Base-by-base conservation (phyloP, 305 asterid species). In the Plantago lanceolata region DNA sequence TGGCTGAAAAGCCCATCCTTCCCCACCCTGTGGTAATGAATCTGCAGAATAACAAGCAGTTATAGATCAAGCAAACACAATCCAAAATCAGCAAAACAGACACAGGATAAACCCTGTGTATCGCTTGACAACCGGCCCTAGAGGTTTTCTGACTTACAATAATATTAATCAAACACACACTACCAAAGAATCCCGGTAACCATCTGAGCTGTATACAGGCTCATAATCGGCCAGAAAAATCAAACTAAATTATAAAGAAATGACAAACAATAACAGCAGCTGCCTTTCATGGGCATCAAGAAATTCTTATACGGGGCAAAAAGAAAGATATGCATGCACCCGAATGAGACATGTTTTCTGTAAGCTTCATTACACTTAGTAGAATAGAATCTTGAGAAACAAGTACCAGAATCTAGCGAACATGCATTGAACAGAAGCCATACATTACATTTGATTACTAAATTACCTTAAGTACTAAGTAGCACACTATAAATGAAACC, bases 11-110 rank as follows among this genome's bases (percentile, higher is more conserved):
- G 75, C 60, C 99, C 99, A 74, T 90, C 93, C 80, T 81, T 86
- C 67, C 95, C 97, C 73, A 88, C 72, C 82, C 99, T 83, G 33
- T 86, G 82, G 65, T 94, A 94, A 82, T 94, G 97, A 70, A 94
- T 79, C 99, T 94, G 83, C 85, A 79, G 12, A 70, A 51, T 59
- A 69, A 65, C 47, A 45, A 64, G 48, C 49, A 68, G 63, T 60
- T 49, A 50, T 52, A 66, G 60, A 63, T 70, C 29, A 66, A 40
- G 70, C 45, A 50, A 72, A 51, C 48, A 49, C 52, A 61, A 50
- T 15, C 8, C 18, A 61, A 48, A 66, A 51, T 63, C 60, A 37
- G 50, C 19, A 1, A 16, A 12, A 16, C 33, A n/a, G 59, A 29
- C 21, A 19, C 4, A 29, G 43, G 14, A n/a, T 19, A 16, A 13